A percentile compares a stretch with the other conserved stretches of the same genome.
Conservation (phyloP, 164 flowering plant genomes). For the Chloranthus sessilifolius region DNA sequence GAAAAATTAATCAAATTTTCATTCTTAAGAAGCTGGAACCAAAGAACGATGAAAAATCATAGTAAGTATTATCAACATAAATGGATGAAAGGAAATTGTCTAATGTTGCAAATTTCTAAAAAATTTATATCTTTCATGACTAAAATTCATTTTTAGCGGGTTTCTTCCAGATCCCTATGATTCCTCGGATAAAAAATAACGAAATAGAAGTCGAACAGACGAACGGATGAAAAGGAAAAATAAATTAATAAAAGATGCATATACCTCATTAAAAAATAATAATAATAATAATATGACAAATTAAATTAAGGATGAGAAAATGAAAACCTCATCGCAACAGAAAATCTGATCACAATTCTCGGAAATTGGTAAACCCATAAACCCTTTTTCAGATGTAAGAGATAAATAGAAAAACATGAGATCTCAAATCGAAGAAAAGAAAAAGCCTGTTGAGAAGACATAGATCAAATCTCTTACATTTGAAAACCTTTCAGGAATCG, state of each 20-base stretch:
- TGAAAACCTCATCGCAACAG: background rate
- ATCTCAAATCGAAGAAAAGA: background rate
- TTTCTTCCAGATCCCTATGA: conserved; percentile 6
- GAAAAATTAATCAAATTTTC: too few species aligned
- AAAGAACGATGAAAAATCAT: too few species aligned
- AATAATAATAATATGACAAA: too few species aligned
- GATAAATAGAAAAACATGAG: background rate
- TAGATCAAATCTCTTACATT: conserved; percentile 3
- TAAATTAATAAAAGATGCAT: background rate
- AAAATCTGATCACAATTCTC: background rate
- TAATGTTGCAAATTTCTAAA: background rate
- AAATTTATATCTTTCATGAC: background rate
- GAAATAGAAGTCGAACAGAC: background rate
- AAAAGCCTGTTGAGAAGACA: background rate
- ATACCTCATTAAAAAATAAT: background rate
- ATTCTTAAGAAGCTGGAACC: too few species aligned
- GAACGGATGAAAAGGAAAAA: background rate
- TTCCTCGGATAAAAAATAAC: background rate
- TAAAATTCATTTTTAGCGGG: background rate
- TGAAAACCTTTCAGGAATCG: background rate
- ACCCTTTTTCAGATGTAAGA: conserved; percentile 1
- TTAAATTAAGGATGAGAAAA: too few species aligned
- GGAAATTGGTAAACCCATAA: conserved; percentile 2
- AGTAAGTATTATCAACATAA: too few species aligned
- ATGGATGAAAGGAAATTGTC: too few species aligned